phyloP scores from a whole-genome alignment of 2,329 filamentous ascomycete genomes.

The Lizonia empirigonia region DNA sequence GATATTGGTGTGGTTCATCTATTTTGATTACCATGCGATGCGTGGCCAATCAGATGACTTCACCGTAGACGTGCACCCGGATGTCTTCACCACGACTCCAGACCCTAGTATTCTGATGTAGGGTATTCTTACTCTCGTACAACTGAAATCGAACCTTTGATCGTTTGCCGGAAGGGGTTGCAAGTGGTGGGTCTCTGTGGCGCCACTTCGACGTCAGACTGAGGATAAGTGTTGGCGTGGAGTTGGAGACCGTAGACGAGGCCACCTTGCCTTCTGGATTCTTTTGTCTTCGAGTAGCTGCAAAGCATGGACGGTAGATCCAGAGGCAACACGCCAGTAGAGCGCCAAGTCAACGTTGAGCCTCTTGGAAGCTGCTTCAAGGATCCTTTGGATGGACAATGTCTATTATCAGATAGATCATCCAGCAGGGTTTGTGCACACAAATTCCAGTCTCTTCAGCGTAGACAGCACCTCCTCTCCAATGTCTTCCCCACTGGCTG shows the following conservation, averaged over 20 bases:
- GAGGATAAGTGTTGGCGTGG: too few species aligned
- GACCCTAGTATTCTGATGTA: background rate
- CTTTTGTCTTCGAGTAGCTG: background rate
- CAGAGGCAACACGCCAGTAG: background rate
- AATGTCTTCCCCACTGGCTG: constrained; percentile 62
- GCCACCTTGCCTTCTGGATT: background rate
- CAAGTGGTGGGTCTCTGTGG: background rate
- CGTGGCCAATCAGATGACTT: constrained; percentile 34
- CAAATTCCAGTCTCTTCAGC: constrained; percentile 66
- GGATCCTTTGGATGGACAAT: too few species aligned
- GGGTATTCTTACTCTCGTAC: too few species aligned
- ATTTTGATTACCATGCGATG: constrained; percentile 39
- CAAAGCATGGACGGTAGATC: background rate
- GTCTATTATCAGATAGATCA: too few species aligned
- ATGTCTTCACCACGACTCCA: constrained; percentile 4
- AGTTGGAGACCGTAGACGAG: background rate
- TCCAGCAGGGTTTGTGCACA: constrained; percentile 53
- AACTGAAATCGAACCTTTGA: too few species aligned
- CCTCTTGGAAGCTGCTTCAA: too few species aligned
- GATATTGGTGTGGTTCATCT: constrained; percentile 44
- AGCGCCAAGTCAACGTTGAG: background rate
- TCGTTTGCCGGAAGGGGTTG: too few species aligned
- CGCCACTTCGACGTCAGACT: too few species aligned
- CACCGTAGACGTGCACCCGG: background rate
- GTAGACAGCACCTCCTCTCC: constrained; percentile 71